A percentile compares a stretch with the other conserved stretches of the same genome.
phyloP scores from a whole-genome alignment of 2,329 filamentous ascomycete genomes.

The Chaetothyriales sp. region DNA sequence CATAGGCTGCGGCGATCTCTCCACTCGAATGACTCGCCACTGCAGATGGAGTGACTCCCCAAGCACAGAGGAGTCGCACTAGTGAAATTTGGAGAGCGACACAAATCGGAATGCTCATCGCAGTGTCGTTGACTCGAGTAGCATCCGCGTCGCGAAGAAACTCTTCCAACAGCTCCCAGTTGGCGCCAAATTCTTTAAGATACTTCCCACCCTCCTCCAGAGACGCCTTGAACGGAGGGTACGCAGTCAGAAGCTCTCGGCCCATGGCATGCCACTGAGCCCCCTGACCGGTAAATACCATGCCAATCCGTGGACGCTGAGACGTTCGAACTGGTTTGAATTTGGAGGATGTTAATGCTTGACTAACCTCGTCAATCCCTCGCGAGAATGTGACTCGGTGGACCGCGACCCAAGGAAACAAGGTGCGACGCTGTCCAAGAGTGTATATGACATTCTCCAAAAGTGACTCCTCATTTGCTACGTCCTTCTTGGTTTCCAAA shows the following conservation, averaged over 20 bases:
- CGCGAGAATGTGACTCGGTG: neutral
- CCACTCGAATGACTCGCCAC: conserved; percentile 20
- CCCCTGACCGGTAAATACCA: conserved; percentile 15
- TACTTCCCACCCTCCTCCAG: conserved; percentile 3
- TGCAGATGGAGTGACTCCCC: conserved; percentile 8
- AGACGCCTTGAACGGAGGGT: conserved; percentile 8
- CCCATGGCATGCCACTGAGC: conserved; percentile 16
- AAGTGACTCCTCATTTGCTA: too few relatives aligned
- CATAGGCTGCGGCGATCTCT: conserved; percentile 19
- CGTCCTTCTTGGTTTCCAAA: too few relatives aligned
- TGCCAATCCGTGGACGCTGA: neutral
- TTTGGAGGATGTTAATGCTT: too few relatives aligned
- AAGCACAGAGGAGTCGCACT: conserved; percentile 13
- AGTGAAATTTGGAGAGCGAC: conserved; percentile 16
- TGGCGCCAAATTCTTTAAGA: conserved; percentile 11
- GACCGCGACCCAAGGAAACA: neutral
- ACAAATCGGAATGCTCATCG: conserved; percentile 9
- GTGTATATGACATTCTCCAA: conserved; percentile 8
- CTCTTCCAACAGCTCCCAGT: conserved; percentile 12
- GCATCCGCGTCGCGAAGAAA: neutral
- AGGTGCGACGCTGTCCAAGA: conserved; percentile 1
- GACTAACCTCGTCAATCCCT: neutral
- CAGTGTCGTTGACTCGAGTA: conserved; percentile 2
- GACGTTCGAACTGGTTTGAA: too few relatives aligned
- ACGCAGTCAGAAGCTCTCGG: conserved; percentile 1